Percentiles rank a stretch among this genome's conserved stretches.
Conservation (phyloP, 2,329 filamentous ascomycete species). For the Fusarium sp. region DNA sequence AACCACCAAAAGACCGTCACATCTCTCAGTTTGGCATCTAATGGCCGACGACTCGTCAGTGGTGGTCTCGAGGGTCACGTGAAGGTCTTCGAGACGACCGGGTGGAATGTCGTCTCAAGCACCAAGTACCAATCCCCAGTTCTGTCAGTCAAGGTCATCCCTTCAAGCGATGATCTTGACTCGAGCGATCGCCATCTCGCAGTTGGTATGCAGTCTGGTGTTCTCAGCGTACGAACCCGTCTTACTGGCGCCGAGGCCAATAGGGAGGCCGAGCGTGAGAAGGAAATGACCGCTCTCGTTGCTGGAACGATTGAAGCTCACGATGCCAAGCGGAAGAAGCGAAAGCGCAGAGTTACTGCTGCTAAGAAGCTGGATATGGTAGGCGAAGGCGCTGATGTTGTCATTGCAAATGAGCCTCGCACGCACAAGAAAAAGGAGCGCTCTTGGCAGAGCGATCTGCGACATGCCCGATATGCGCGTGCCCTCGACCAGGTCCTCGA, state of each 20-base stretch:
- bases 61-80: conserved; percentile 95
- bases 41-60: conserved; percentile 84
- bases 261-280: conserved; percentile 81
- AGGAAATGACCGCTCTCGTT: conserved; percentile 87
- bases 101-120: conserved; percentile 96
- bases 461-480: conserved; percentile 81
- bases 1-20: conserved; percentile 99
- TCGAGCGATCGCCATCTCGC: conserved; percentile 92
- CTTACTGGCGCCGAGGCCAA: conserved; percentile 86
- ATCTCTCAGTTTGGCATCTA: conserved; percentile 84
- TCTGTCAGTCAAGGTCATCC: conserved; percentile 83
- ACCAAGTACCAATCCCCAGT: conserved; percentile 95
- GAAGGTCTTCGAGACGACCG: conserved; percentile 94
- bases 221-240: conserved; percentile 92
- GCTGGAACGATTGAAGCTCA: conserved; percentile 84
- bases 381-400: conserved; percentile 88
- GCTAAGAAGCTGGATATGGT: conserved; percentile 79
- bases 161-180: conserved; percentile 53
- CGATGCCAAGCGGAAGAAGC: conserved; percentile 79
- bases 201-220: conserved; percentile 93
- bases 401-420: conserved; percentile 81
- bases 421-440: conserved; percentile 72
- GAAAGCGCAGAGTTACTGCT: conserved; percentile 69
- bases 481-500: conserved; percentile 86
- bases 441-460: conserved; percentile 85